Conservation (phyloP, 352 stramenopile species). For the Phytophthora ramorum region DNA sequence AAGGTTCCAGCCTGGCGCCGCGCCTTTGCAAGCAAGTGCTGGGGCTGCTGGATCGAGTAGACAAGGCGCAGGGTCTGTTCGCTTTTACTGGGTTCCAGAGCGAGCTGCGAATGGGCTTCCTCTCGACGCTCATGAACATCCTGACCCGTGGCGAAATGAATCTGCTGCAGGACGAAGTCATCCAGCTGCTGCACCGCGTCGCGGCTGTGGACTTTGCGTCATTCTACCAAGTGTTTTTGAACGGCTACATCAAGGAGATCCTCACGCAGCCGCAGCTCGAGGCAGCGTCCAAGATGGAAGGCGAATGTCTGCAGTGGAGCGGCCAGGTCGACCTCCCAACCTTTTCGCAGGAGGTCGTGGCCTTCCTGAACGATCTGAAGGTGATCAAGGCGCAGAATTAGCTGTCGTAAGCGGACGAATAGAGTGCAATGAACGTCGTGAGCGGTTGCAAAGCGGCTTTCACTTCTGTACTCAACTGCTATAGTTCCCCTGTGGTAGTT, state of each 20-base stretch:
- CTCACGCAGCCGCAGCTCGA: conserved; percentile 60
- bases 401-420: conserved; percentile 12
- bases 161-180: conserved; percentile 78
- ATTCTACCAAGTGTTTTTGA: conserved; percentile 79
- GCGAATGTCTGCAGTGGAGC: conserved; percentile 74
- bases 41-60: conserved; percentile 64
- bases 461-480: background rate
- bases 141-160: conserved; percentile 83
- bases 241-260: conserved; percentile 69
- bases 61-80: conserved; percentile 73
- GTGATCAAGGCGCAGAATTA: conserved; percentile 76
- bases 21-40: conserved; percentile 81
- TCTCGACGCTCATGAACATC: conserved; percentile 82
- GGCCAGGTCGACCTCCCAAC: conserved; percentile 79
- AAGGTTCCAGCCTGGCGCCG: conserved; percentile 61
- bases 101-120: conserved; percentile 77
- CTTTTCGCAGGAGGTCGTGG: conserved; percentile 73
- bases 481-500: background rate
- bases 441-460: background rate
- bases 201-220: conserved; percentile 76
- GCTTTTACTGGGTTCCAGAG: conserved; percentile 75
- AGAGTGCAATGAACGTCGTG: background rate
- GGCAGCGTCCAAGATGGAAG: conserved; percentile 54
- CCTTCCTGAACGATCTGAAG: conserved; percentile 81
- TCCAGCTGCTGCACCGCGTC: conserved; percentile 73